Percentiles rank a stretch among this genome's conserved stretches.
Evolutionary conservation across 352 stramenopile species (phyloP).

Genomic region (Phytophthora ramorum): DNA sequence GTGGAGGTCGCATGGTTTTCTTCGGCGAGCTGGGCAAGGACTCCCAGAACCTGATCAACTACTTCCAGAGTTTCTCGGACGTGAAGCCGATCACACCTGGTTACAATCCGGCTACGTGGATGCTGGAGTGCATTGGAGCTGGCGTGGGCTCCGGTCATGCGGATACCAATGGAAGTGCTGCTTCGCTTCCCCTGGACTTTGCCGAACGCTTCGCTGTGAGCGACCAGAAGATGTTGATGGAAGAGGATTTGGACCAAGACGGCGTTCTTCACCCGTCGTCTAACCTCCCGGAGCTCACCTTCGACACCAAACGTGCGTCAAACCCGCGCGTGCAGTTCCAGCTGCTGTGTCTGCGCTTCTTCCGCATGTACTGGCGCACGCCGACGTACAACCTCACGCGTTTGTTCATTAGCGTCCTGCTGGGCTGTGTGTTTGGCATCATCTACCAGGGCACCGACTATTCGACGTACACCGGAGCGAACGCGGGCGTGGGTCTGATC

Average conservation of each 20-base stretch:
- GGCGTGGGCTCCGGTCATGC: constrained; percentile 38
- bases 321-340: constrained; percentile 32
- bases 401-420: constrained; percentile 66
- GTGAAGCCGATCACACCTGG: constrained; percentile 56
- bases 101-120: constrained; percentile 56
- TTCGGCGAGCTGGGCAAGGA: constrained; percentile 52
- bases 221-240: constrained; percentile 44
- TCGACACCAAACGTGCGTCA: constrained; percentile 49
- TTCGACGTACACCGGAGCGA: constrained; percentile 46
- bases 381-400: constrained; percentile 85
- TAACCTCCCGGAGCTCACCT: constrained; percentile 46
- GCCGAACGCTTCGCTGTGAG: constrained; percentile 42
- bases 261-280: constrained; percentile 47
- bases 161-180: constrained; percentile 21
- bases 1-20: constrained; percentile 36
- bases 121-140: constrained; percentile 41
- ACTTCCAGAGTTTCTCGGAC: constrained; percentile 73
- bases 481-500: constrained; percentile 77
- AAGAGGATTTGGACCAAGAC: constrained; percentile 54
- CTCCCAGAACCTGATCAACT: constrained; percentile 53
- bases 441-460: constrained; percentile 72
- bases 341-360: constrained; percentile 36
- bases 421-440: constrained; percentile 76
- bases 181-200: constrained; percentile 26
- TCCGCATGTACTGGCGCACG: constrained; percentile 53